These are phyloP conservation scores for Monosporascus ibericus DNA, from an alignment of 2,329 filamentous ascomycete species.

Conservation along the genomic window DNA sequence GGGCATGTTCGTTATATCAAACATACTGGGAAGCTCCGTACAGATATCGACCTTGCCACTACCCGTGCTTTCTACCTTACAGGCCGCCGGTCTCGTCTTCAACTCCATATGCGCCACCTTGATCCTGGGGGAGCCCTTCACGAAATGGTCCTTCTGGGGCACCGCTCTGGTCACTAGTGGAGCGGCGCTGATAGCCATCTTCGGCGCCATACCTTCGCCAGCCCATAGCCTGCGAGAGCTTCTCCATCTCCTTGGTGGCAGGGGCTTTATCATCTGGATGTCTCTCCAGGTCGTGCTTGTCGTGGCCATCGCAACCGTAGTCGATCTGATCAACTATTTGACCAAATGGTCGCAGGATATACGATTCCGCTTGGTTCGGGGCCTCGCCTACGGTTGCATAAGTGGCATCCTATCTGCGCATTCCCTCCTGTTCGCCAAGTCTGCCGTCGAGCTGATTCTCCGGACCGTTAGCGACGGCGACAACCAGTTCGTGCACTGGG, in stretches of 20 bases:
- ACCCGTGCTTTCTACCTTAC: constrained; percentile 88
- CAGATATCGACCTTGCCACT: constrained; percentile 95
- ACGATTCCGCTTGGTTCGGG: constrained; percentile 68
- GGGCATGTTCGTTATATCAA: constrained; percentile 93
- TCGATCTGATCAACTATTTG: constrained; percentile 48
- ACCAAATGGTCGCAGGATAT: constrained; percentile 52
- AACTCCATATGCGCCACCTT: constrained; percentile 96
- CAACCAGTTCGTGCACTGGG: constrained; percentile 94
- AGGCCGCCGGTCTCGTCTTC: constrained; percentile 94
- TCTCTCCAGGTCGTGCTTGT: constrained; percentile 70
- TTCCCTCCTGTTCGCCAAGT: constrained; percentile 88
- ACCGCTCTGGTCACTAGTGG: constrained; percentile 83
- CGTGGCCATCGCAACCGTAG: constrained; percentile 56
- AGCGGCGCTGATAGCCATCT: constrained; percentile 86
- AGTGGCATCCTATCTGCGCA: constrained; percentile 93
- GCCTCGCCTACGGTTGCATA: constrained; percentile 82
- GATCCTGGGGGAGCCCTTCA: constrained; percentile 90
- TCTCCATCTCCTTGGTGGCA: constrained; percentile 64
- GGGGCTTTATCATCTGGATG: constrained; percentile 86
- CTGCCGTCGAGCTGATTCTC: constrained; percentile 89
- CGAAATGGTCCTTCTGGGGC: constrained; percentile 83
- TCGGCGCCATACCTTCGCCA: constrained; percentile 89
- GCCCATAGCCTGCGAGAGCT: constrained; percentile 83
- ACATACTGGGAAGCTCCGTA: constrained; percentile 89
- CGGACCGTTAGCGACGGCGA: constrained; percentile 74